Conservation (phyloP, 176 grass and related monocot genomes). For the Paspalum vaginatum region DNA sequence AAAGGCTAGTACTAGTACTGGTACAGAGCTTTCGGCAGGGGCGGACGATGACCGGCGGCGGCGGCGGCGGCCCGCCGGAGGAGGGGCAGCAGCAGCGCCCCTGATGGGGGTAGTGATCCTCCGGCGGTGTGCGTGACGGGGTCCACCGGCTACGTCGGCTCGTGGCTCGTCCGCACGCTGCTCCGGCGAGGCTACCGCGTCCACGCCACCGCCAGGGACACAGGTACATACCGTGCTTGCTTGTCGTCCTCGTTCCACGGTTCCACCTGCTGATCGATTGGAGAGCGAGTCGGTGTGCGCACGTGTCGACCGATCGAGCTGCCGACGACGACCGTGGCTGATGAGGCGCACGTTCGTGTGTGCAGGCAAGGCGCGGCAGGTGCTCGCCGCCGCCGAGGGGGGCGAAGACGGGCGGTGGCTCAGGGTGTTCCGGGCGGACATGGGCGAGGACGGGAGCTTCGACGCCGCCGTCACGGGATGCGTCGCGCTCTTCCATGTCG, state of each 20-base stretch:
- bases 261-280: too few relatives aligned
- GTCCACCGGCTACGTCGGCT: conserved; percentile 77
- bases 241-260: too few relatives aligned
- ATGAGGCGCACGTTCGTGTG: too few relatives aligned
- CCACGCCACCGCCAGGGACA: conserved; percentile 72
- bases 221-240: conserved; percentile 34
- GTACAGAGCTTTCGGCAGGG: neutral
- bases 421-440: conserved; percentile 71
- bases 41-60: conserved; percentile 27
- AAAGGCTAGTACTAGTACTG: neutral
- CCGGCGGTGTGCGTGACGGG: conserved; percentile 79
- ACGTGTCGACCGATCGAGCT: too few relatives aligned
- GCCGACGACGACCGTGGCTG: too few relatives aligned
- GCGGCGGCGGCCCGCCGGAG: conserved; percentile 6
- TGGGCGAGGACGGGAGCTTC: conserved; percentile 80
- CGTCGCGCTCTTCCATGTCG: conserved; percentile 70
- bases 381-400: conserved; percentile 44
- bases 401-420: conserved; percentile 34
- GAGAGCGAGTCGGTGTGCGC: too few relatives aligned
- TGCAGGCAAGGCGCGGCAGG: conserved; percentile 63
- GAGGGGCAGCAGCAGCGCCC: neutral
- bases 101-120: neutral
- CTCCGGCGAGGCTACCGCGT: conserved; percentile 71
- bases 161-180: conserved; percentile 77
- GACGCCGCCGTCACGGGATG: conserved; percentile 60